Conservation (phyloP, 208 protist species). For the Leishmania aethiopica region DNA sequence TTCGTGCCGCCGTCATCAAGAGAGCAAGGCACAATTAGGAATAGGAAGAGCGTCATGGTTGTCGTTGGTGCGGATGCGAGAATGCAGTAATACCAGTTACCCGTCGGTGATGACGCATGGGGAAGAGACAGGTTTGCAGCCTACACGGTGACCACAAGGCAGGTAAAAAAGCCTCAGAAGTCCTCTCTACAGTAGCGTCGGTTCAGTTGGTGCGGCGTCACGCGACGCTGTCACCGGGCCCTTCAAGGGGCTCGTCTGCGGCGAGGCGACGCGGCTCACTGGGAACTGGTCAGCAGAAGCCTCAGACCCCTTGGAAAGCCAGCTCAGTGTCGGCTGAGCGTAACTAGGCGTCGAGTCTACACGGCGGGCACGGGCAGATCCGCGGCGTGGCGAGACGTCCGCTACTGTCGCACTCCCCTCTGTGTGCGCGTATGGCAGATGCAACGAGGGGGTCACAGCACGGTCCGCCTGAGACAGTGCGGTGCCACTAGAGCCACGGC, state of each 20-base stretch:
- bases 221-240: neutral
- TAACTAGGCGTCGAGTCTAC: slow-evolving; percentile 47
- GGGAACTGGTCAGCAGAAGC: slow-evolving; percentile 34
- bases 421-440: neutral
- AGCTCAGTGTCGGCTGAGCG: slow-evolving; percentile 74
- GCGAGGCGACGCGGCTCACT: neutral
- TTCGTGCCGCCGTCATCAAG: neutral
- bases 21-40: neutral
- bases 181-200: neutral
- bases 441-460: slow-evolving; percentile 11
- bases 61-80: neutral
- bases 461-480: neutral
- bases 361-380: neutral
- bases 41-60: neutral
- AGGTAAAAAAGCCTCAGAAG: neutral
- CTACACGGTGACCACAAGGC: neutral
- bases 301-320: slow-evolving; percentile 60
- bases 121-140: neutral
- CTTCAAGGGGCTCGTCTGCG: slow-evolving; percentile 5
- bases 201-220: neutral
- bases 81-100: neutral
- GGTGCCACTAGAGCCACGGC: neutral
- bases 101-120: neutral
- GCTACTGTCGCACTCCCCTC: neutral
- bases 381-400: slow-evolving; percentile 3